phyloP scores from a whole-genome alignment of 257 asterid species.

The Salvia splendens region DNA sequence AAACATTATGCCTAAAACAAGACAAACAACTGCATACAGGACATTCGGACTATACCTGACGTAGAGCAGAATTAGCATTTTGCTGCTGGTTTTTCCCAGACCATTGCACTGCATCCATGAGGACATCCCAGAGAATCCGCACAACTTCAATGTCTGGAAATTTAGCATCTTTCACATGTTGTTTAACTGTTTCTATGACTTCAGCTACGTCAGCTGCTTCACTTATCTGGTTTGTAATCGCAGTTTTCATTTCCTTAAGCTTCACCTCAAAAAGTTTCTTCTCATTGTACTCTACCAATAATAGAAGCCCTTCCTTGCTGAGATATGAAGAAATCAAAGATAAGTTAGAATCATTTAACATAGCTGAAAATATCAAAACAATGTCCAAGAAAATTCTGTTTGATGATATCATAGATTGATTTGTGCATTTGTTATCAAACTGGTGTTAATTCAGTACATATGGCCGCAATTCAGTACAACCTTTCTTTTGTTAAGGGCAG shows the following conservation, averaged over 20 bases:
- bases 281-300: conserved; percentile 77
- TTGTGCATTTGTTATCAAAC: no score
- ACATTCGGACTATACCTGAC: conserved; percentile 59
- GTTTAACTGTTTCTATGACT: conserved; percentile 91
- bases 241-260: conserved; percentile 87
- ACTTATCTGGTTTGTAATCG: conserved; percentile 73
- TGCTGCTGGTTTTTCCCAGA: conserved; percentile 98
- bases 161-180: conserved; percentile 86
- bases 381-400: no score
- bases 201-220: conserved; percentile 82
- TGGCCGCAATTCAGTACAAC: no score
- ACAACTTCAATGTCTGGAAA: conserved; percentile 90
- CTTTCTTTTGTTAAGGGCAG: no score
- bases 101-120: conserved; percentile 99
- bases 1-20: neutral
- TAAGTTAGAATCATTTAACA: conserved; percentile 10
- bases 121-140: conserved; percentile 84
- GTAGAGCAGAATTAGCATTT: conserved; percentile 85
- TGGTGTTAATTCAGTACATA: no score
- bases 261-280: conserved; percentile 83
- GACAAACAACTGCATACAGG: neutral
- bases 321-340: conserved; percentile 25
- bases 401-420: no score
- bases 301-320: conserved; percentile 80
- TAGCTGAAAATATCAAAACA: no score